Base-by-base conservation (phyloP, 2,329 filamentous ascomycete species). In the Colletotrichum lupini region DNA sequence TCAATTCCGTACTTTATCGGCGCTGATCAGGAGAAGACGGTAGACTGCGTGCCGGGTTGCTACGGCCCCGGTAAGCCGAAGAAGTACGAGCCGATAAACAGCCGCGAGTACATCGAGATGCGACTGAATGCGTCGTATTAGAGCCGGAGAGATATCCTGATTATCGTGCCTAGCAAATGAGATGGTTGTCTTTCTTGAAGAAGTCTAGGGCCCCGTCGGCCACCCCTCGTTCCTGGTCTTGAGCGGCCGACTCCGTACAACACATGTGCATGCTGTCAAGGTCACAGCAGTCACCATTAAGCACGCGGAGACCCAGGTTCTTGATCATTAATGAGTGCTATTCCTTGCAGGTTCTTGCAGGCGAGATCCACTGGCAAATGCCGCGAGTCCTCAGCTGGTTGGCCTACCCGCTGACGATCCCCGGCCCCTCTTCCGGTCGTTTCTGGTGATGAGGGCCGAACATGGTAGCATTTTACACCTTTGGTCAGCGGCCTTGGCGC, bases 1-100 rank as follows among this genome's bases (percentile, higher is more conserved):
- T 91, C 89, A 9, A 91, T 91, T 65, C 88, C 89, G 0, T 91
- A 90, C 76, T 91, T 92, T 68, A 82, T 91, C 37, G 80, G 82
- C 6, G 87, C 89, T 0, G 85, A 90, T 75, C 80, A 83, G 3
- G 82, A 86, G 56, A 81, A 84, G 4, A 79, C 87, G 9, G 87
- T 91, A 64, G 86, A 89, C 76, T 89, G 87, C 75, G 81, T 90
- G 58, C 82, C 85, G 1, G 84, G 84, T 5, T 88, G 86, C 74
- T 81, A 80, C 26, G 82, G 82, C 11, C 81, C 82, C 22, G 79
- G 80, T 1, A 81, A 84, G 63, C 83, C 85, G 1, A 82, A 85
- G 52, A 88, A 86, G 77, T 90, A 90, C 76, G 83, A 85, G 66
- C 86, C 88, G 30, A 75, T 80, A 30, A 78, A 77, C 35, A 76